Evolutionary conservation across 2,329 filamentous ascomycete genomes (phyloP).

Genomic region (Westerdykella ornata): DNA sequence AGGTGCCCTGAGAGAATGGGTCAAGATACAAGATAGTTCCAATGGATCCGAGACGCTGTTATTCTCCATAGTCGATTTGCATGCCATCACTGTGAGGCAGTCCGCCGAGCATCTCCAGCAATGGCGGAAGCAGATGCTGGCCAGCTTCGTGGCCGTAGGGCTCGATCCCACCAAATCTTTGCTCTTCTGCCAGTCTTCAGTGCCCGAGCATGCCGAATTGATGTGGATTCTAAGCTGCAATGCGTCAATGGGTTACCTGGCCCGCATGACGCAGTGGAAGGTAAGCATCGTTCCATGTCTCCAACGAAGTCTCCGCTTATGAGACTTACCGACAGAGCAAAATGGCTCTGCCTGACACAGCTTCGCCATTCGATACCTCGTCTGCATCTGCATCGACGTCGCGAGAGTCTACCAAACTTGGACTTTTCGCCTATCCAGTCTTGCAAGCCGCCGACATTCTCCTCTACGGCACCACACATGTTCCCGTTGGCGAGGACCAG

Average conservation of each 20-base stretch:
- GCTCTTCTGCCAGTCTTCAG: conserved; percentile 76
- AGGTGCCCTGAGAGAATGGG: conserved; percentile 83
- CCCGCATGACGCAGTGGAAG: conserved; percentile 99
- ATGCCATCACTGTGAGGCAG: conserved; percentile 76
- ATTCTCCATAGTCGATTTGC: conserved; percentile 87
- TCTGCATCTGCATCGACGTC: conserved; percentile 42
- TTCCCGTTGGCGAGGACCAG: conserved; percentile 96
- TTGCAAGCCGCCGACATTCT: conserved; percentile 92
- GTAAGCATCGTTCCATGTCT: conserved; percentile 39
- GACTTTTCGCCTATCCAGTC: conserved; percentile 92
- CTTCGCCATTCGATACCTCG: conserved; percentile 49
- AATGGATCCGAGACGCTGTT: conserved; percentile 56
- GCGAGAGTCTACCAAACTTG: conserved; percentile 67
- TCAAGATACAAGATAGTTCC: conserved; percentile 63
- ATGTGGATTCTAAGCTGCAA: conserved; percentile 97
- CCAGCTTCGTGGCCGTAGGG: conserved; percentile 75
- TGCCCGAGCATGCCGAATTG: conserved; percentile 74
- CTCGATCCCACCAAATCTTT: conserved; percentile 68
- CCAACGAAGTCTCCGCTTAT: not conserved
- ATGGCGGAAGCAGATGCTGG: conserved; percentile 68
- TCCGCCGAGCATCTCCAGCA: conserved; percentile 53
- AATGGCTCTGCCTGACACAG: conserved; percentile 56
- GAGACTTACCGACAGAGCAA: conserved; percentile 50
- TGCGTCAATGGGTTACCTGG: conserved; percentile 87
- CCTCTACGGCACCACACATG: conserved; percentile 78